Evolutionary conservation across 768 basidiomycete species (phyloP).

Genomic region (Boletus sp.): DNA sequence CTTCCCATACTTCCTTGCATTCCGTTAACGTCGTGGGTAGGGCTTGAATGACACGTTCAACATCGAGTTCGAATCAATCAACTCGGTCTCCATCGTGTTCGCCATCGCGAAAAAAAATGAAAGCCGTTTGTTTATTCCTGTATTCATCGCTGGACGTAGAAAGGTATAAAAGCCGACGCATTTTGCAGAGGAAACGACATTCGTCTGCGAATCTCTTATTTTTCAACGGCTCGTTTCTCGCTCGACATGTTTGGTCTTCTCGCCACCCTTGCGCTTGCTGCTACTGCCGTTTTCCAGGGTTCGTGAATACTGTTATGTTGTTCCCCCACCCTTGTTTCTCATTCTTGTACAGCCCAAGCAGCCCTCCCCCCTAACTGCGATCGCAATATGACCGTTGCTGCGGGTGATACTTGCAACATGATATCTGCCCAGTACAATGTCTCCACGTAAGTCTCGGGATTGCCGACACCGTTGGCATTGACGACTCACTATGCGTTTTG

Average conservation of each 20-base stretch:
- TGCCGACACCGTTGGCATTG: not conserved
- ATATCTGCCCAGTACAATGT: slow-evolving; percentile 62
- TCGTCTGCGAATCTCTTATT: not conserved
- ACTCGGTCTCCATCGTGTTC: not conserved
- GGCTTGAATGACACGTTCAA: too few relatives aligned
- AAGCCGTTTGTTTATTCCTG: not conserved
- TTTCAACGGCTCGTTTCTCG: not conserved
- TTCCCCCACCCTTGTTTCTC: not conserved
- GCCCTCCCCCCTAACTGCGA: slow-evolving; percentile 45
- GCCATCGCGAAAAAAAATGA: not conserved
- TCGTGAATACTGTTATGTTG: not conserved
- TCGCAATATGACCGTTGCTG: slow-evolving; percentile 57
- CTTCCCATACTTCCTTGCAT: not conserved
- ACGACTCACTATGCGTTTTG: not conserved
- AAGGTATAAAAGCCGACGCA: slow-evolving; percentile 19
- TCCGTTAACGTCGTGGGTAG: slow-evolving; percentile 1
- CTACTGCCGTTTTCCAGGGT: slow-evolving; percentile 16
- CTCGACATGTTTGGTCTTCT: slow-evolving; percentile 21
- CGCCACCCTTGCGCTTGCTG: slow-evolving; percentile 15
- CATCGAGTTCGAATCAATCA: not conserved
- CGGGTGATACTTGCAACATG: slow-evolving; percentile 60
- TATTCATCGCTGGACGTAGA: not conserved
- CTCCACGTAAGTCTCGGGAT: slow-evolving; percentile 50
- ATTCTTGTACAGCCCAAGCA: slow-evolving; percentile 43
- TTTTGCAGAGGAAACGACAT: not conserved